Percentiles rank a stretch among this genome's conserved stretches.
These are phyloP conservation scores for Magnaporthales sp. DNA, from an alignment of 2,329 filamentous ascomycete genomes.

Conservation along the genomic window DNA sequence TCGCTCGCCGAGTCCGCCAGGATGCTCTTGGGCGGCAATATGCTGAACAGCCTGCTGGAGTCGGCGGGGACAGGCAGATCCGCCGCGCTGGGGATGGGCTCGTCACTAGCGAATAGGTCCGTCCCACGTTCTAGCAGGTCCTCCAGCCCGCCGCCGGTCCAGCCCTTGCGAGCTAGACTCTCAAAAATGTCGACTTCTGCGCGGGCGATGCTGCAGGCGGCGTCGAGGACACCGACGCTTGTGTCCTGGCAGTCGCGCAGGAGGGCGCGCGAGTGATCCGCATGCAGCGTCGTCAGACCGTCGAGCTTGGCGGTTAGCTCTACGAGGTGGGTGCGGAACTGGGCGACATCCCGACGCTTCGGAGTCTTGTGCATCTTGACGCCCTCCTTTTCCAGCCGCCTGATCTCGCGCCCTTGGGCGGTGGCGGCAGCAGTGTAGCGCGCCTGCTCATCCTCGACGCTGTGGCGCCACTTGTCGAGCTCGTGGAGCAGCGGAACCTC, in stretches of 20 bases:
- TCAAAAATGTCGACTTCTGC: conserved; percentile 66
- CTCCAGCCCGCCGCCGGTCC: conserved; percentile 58
- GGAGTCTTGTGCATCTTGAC: conserved; percentile 49
- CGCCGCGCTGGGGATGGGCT: conserved; percentile 10
- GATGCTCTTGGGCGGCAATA: conserved; percentile 55
- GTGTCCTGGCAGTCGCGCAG: conserved; percentile 58
- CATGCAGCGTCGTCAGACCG: conserved; percentile 52
- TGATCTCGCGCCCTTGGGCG: conserved; percentile 50
- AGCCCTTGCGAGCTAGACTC: conserved; percentile 56
- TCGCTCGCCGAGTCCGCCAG: conserved; percentile 38
- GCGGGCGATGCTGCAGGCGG: conserved; percentile 55
- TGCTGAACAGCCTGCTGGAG: conserved; percentile 49
- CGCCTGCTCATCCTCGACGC: conserved; percentile 57
- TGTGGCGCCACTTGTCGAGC: conserved; percentile 54
- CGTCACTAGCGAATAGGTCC: conserved; percentile 35
- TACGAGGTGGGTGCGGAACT: conserved; percentile 55
- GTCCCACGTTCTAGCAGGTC: conserved; percentile 55
- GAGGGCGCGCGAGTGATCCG: conserved; percentile 48
- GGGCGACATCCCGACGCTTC: conserved; percentile 46
- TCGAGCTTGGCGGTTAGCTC: conserved; percentile 54
- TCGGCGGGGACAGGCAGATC: conserved; percentile 6
- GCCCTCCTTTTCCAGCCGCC: conserved; percentile 56
- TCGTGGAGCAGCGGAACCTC: conserved; percentile 63
- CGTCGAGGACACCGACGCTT: conserved; percentile 52
- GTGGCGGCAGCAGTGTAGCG: conserved; percentile 47